Base-by-base conservation (phyloP, 768 basidiomycete genomes). In the Lactarius indigo region DNA sequence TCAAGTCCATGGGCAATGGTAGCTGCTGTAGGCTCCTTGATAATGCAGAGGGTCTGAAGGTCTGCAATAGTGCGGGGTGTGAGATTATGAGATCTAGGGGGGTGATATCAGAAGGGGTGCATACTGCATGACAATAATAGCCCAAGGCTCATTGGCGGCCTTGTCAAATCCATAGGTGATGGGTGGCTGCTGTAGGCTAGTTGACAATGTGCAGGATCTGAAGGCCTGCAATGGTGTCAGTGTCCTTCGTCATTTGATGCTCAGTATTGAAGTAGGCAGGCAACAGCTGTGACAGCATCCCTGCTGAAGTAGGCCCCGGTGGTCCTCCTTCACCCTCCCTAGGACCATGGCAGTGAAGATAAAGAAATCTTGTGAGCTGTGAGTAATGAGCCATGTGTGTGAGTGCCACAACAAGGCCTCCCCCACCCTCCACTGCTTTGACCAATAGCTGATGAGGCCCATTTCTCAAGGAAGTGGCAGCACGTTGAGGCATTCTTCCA, bases 201-300 rank as follows among this genome's bases (percentile, higher is more conserved):
- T 98, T 97, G 81, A 97, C 94, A 77, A 98, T 96, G 79, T 94
- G 93, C 76, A 98, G 91, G 66, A 97, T 92, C 73, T 90, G 86
- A 62, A 98, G 90, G 76, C 95, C 96, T 50, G 96, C 91, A 74
- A 98, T 96, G 44, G 89, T 89, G 74, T 94, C 94, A 66, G 96
- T 94, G 74, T 98, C 96, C 82, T 98, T 98, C 79, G 96, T 98
- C 18, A 96, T 96, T 78, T 98, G 96, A 76, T 95, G 92, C 80
- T 98, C 96, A 74, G 96, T 95, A 81, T 98, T 98, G 88, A 96
- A 97, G 31, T 89, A 97, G 64, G 96, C 96, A 56, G 96, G 96
- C 31, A 8, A 33, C 31, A 76, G 98, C 96, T 57, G 96, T 98
- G 76, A 98, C 93, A 59, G 98, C 96, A 66, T 92, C 91, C 74